Evolutionary conservation across 2,329 filamentous ascomycete species (phyloP).

Genomic region (Pezicula neosporulosa): DNA sequence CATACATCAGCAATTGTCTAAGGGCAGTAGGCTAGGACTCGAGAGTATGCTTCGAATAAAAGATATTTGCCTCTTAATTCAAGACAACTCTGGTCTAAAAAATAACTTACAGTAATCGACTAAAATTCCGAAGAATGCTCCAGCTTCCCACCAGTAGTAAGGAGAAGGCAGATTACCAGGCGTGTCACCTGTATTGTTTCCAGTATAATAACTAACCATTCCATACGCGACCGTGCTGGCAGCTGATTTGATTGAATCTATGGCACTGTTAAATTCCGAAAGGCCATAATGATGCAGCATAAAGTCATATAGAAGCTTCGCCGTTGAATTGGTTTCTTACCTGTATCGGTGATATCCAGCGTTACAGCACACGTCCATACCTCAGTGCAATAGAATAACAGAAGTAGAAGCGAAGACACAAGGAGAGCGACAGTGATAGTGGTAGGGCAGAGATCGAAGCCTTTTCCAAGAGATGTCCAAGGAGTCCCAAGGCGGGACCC

Average conservation of each 20-base stretch:
- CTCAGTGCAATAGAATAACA: not conserved
- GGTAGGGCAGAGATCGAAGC: no score
- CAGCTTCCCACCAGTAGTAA: constrained; percentile 65
- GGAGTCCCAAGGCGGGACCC: no score
- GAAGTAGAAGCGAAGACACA: no score
- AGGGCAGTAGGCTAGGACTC: no score
- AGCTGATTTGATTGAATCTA: constrained; percentile 20
- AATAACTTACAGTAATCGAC: constrained; percentile 57
- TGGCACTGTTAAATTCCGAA: not conserved
- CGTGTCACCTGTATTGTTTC: constrained; percentile 11
- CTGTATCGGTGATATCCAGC: not conserved
- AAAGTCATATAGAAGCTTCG: no score
- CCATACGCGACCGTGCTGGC: constrained; percentile 14
- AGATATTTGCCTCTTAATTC: no score
- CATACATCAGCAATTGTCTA: no score
- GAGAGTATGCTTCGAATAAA: no score
- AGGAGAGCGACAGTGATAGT: no score
- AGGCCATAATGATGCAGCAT: not conserved
- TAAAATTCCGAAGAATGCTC: constrained; percentile 64
- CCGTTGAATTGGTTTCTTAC: not conserved
- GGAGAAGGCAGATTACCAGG: constrained; percentile 13
- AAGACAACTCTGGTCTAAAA: not conserved
- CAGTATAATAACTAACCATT: constrained; percentile 14
- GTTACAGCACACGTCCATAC: not conserved
- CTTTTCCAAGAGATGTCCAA: no score